Base-by-base conservation (phyloP, 2,329 filamentous ascomycete genomes). In the Talaromyces marneffei region DNA sequence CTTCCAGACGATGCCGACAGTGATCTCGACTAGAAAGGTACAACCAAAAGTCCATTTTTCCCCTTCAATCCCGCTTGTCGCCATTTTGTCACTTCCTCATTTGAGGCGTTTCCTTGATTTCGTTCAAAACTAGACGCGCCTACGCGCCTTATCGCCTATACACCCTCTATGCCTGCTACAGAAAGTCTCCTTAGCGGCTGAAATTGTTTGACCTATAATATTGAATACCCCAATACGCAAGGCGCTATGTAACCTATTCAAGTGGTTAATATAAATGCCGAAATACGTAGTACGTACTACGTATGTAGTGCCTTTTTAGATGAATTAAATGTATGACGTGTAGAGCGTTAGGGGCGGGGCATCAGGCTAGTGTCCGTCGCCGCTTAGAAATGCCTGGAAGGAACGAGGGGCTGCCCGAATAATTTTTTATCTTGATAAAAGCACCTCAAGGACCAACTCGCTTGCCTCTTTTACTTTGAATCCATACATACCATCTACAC, bases 1-100 rank as follows among this genome's bases (percentile, higher is more conserved):
- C 70, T 92, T 42, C 77, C 81, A 16, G 83, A 85, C 59, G 83
- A 86, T 63, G 68, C 69, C 40, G 75, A 75, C 50, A 74, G 71
- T 57, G 73, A 76, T 57, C 72, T 62, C 66, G 59, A 64, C 31
- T 63, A 53, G 9, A 16, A 18, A 16, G 23, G 1, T 9, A 18
- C 16, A 20, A 23, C 9, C 25, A 25, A 5, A 2, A 12, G 33
- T n/a, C 2, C 48, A n/a, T 16, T 40, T n/a, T 33, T 25, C 12
- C 20, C n/a, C 20, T 25, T 37, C 33, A 20, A 9, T 46, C 9
- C 16, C 6, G 8, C 50, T 37, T 54, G 33, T 39, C 27, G 12
- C 23, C 33, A 7, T 54, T 39, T 39, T 40, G n/a, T 16, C 12
- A 23, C 23, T 39, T n/a, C 18, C 52, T 39, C 23, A 39, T 27